These are phyloP conservation scores for Puccinia coronata DNA, from an alignment of 1,284 basidiomycete genomes.

Conservation along the genomic window DNA sequence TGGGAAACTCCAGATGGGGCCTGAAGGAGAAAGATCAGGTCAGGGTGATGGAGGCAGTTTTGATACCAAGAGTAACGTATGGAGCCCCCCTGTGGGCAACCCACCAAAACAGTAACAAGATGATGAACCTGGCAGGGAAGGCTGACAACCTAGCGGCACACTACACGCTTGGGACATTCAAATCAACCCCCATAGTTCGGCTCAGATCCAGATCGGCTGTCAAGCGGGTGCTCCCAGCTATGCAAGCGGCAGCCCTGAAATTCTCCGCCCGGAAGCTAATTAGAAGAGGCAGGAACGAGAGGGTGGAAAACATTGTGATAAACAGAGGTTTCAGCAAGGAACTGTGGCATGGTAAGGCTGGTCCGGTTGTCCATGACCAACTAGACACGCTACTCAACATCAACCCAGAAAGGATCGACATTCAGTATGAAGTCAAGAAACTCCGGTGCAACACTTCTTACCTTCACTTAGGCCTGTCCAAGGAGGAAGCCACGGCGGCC, in stretches of 20 bases:
- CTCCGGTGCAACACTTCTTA: too few species aligned
- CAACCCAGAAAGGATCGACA: too few species aligned
- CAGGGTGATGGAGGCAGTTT: not conserved
- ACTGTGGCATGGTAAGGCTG: too few species aligned
- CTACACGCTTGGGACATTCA: not conserved
- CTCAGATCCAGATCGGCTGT: not conserved
- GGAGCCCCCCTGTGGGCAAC: conserved; percentile 24
- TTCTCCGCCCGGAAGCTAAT: not conserved
- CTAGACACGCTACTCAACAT: too few species aligned
- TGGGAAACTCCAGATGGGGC: not conserved
- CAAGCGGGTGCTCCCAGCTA: not conserved
- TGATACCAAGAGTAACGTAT: not conserved
- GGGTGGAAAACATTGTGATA: too few species aligned
- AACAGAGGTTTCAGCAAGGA: too few species aligned
- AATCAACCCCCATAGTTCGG: not conserved
- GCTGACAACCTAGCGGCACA: not conserved
- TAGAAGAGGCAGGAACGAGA: too few species aligned
- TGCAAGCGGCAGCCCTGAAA: not conserved
- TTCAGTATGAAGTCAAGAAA: too few species aligned
- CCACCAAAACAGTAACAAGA: not conserved
- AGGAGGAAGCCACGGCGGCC: too few species aligned
- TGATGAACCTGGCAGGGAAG: not conserved
- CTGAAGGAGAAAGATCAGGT: not conserved
- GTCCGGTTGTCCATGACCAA: too few species aligned
- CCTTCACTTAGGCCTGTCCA: too few species aligned